Base-by-base conservation (phyloP, 129 eudicot species). In the Arctium lappa region DNA sequence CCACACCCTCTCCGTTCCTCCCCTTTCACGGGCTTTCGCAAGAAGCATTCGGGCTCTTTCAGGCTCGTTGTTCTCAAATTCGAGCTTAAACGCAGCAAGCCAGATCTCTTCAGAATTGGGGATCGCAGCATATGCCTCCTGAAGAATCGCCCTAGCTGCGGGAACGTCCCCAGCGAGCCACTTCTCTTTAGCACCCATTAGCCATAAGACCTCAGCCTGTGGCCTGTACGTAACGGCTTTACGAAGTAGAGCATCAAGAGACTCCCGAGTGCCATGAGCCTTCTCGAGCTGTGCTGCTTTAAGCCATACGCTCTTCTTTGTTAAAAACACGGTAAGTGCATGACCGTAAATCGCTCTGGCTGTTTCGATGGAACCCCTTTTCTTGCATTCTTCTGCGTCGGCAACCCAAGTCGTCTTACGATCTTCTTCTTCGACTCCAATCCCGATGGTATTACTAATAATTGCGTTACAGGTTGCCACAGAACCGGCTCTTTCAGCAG, bases 101-200 rank as follows among this genome's bases (percentile, higher is more conserved):
- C 97, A 95, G 13, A 95, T 95, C 84, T 95, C 97, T 84, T 95
- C 99, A 9, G 97, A 92, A 68, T 91, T 86, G 0, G 97, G 97
- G 18, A 95, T 95, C 0, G 97, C 97, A 42, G 93, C 95, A 85
- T 91, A 93, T 2, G 99, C 99, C 76, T 95, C 97, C 70, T 90
- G 95, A 62, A 93, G 92, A 75, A 95, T 95, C 1, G 91, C 90
- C 15, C 99, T 80, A 71, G 97, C 99, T 1, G 99, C 82, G 32
- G 95, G 97, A 65, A 95, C 99, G 76, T 95, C 99, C 1, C 97
- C 95, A 82, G 99, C 98, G 56, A 95, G 97, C 99, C 99, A 95
- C 85, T 95, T 95, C 79, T 95, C 99, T 83, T 95, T 95, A 65
- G 99, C 97, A 75, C 97, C 99, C 97, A 95, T 95, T 15, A 92